Base-by-base conservation (phyloP, 2,329 filamentous ascomycete genomes). In the Xylaria sp. region DNA sequence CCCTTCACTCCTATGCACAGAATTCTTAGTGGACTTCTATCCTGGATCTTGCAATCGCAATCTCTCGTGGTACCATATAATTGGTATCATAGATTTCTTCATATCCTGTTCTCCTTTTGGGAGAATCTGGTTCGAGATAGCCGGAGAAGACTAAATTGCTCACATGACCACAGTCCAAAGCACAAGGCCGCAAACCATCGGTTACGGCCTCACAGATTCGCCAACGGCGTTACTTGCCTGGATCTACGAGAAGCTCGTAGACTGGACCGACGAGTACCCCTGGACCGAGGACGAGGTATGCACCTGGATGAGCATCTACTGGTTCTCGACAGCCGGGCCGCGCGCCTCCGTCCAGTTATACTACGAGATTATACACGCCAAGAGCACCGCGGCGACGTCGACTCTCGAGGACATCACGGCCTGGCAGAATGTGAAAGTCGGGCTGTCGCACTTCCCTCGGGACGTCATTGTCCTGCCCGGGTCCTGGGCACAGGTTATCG, bases 161-260 rank as follows among this genome's bases (percentile, higher is more conserved):
- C 8, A 54, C 21, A 47, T 18, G 10, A 47, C 35, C 62, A 71
- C 82, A 2, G 79, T 87, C 58, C 91, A 93, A 73, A 78, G 80
- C 16, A 93, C 91, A 0, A 89, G 89, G 62, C 92, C 93, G 0
- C 88, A 92, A 53, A 94, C 92, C 0, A 75, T 93, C 0, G 90
- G 90, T 0, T 92, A 92, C 75, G 88, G 84, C 0, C 83, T 94
- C 1, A 83, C 87, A 0, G 91, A 94, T 76, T 90, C 86, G 4
- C 93, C 92, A 0, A 86, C 92, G 0, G 91, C 85, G 0, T 80
- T 94, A 4, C 82, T 95, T 0, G 88, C 91, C 0, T 95, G 93
- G 93, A 88, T 95, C 37, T 92, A 92, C 71, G 93, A 95, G 79
- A 95, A 95, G 77, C 81, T 95, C 25, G 86, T 90, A 66, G 89